Evolutionary conservation across 2,329 filamentous ascomycete genomes (phyloP).

Genomic region (Fusarium ambrosium): DNA sequence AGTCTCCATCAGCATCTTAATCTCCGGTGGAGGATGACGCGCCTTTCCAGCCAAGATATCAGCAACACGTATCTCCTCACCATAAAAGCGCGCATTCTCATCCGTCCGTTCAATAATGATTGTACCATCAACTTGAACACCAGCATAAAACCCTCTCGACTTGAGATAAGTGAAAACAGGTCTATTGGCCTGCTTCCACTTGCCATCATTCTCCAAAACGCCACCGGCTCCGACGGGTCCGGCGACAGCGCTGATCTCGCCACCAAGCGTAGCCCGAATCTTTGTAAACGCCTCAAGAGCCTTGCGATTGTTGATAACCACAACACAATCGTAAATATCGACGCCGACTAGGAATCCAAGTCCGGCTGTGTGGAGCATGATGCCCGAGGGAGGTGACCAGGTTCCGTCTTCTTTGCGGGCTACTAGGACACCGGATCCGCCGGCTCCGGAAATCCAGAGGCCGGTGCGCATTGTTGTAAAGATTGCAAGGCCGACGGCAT

Average conservation of each 20-base stretch:
- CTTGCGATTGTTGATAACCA: slow-evolving; percentile 83
- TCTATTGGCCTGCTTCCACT: slow-evolving; percentile 64
- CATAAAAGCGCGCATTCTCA: slow-evolving; percentile 89
- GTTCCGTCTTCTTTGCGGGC: slow-evolving; percentile 72
- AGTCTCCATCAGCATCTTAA: slow-evolving; percentile 52
- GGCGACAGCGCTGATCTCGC: slow-evolving; percentile 81
- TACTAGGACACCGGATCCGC: slow-evolving; percentile 74
- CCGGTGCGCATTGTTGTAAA: slow-evolving; percentile 79
- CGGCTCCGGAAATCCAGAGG: slow-evolving; percentile 76
- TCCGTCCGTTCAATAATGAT: slow-evolving; percentile 85
- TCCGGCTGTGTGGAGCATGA: slow-evolving; percentile 83
- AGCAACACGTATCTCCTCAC: slow-evolving; percentile 63
- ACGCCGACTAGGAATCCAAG: slow-evolving; percentile 84
- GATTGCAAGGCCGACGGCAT: slow-evolving; percentile 77
- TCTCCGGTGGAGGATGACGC: slow-evolving; percentile 41
- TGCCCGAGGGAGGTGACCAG: slow-evolving; percentile 86
- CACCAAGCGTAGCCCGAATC: slow-evolving; percentile 80
- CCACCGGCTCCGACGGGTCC: slow-evolving; percentile 78
- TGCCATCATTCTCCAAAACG: slow-evolving; percentile 71
- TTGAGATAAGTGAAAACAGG: slow-evolving; percentile 79
- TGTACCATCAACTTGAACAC: slow-evolving; percentile 87
- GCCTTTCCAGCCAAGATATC: slow-evolving; percentile 63
- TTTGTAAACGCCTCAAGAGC: slow-evolving; percentile 83
- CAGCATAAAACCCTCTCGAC: slow-evolving; percentile 87
- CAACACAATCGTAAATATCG: slow-evolving; percentile 89